Conservation (phyloP, 257 asterid species). For the Fraxinus americana region DNA sequence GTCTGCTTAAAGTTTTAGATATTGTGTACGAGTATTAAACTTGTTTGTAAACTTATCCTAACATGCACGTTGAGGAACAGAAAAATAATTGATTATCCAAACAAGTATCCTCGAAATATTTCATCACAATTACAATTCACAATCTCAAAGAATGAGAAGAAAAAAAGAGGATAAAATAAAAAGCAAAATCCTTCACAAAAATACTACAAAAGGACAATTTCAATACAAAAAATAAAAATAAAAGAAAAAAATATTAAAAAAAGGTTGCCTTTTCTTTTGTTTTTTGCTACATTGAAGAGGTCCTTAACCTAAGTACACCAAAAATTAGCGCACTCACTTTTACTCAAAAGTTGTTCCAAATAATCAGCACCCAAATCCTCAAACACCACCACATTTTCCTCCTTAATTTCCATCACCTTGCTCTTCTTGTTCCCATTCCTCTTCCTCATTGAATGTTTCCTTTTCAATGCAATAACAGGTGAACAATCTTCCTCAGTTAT, state of each 20-base stretch:
- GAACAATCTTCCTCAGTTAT: constrained; percentile 36
- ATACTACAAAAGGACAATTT: not conserved
- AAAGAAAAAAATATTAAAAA: not conserved
- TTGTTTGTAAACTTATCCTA: not conserved
- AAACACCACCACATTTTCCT: constrained; percentile 42
- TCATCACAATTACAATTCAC: not conserved
- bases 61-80: not conserved
- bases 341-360: constrained; percentile 48
- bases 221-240: not conserved
- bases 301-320: not conserved
- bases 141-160: not conserved
- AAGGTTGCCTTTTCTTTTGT: not conserved
- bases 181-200: not conserved
- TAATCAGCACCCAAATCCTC: constrained; percentile 52
- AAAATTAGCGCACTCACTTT: not conserved
- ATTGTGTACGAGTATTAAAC: not conserved
- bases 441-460: constrained; percentile 46
- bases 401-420: constrained; percentile 27
- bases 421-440: constrained; percentile 17
- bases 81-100: not conserved
- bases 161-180: not conserved
- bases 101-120: not conserved
- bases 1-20: not conserved
- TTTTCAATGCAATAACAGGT: constrained; percentile 53
- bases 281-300: not conserved